These are phyloP conservation scores for Wickerhamomyces strasburgensis DNA, from an alignment of 805 yeast species.

Conservation along the genomic window DNA sequence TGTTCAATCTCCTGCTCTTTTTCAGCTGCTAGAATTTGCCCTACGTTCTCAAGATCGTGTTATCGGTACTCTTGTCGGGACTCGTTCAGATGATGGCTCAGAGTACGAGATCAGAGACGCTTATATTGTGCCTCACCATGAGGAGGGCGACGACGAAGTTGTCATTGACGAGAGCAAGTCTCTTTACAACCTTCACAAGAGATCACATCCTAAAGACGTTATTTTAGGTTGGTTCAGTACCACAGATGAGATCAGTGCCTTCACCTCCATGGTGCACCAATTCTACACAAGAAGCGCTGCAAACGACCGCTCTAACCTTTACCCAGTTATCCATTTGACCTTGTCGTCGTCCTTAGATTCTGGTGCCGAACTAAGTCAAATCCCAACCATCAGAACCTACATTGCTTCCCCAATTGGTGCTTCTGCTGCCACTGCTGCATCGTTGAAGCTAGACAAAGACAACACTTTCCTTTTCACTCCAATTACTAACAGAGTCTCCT, in stretches of 20 bases:
- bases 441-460: conserved; percentile 35
- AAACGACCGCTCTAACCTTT: conserved; percentile 59
- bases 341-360: conserved; percentile 45
- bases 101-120: conserved; percentile 70
- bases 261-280: conserved; percentile 76
- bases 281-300: conserved; percentile 60
- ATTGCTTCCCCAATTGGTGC: conserved; percentile 73
- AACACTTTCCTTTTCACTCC: conserved; percentile 65
- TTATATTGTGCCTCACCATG: conserved; percentile 76
- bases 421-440: conserved; percentile 32
- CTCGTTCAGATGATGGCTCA: conserved; percentile 77
- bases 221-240: conserved; percentile 86
- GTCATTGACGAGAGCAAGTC: conserved; percentile 73
- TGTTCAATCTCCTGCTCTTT: conserved; percentile 65
- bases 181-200: conserved; percentile 65
- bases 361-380: conserved; percentile 33
- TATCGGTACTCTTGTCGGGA: conserved; percentile 79
- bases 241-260: conserved; percentile 54
- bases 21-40: conserved; percentile 71
- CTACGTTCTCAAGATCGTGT: conserved; percentile 57
- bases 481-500: conserved; percentile 58
- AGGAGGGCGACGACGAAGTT: conserved; percentile 68
- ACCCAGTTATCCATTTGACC: conserved; percentile 76
- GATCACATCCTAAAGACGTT: conserved; percentile 70
- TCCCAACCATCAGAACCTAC: conserved; percentile 63